Percentiles rank a stretch among this genome's conserved stretches.
Conservation (phyloP, 1,139 yeast species). For the Saccharomyces hybrid region DNA sequence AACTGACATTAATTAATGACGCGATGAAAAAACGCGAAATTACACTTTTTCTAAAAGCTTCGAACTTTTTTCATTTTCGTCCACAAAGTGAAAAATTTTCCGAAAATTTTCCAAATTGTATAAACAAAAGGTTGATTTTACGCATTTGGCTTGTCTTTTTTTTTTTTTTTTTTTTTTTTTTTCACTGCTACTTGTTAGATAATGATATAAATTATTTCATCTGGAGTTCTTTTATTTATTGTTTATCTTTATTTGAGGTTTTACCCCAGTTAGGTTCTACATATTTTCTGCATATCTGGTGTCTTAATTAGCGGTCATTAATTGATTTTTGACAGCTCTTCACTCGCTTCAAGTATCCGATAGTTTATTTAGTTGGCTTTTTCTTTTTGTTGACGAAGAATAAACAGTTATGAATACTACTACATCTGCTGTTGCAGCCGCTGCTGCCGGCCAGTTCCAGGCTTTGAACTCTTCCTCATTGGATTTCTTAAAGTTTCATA, state of each 20-base stretch:
- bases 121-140: not conserved
- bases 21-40: slow-evolving; percentile 3
- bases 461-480: slow-evolving; percentile 6
- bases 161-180: too few species aligned
- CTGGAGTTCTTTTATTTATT: not conserved
- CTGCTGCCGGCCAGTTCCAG: slow-evolving; percentile 5
- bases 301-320: not conserved
- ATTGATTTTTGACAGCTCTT: not conserved
- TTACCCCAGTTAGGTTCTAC: not conserved
- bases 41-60: not conserved
- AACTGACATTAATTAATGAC: not conserved
- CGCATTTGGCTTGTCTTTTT: not conserved
- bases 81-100: slow-evolving; percentile 1
- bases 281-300: not conserved
- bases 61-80: not conserved
- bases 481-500: slow-evolving; percentile 19
- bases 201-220: not conserved
- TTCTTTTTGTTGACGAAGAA: not conserved
- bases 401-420: not conserved
- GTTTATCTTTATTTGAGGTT: not conserved
- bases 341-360: not conserved
- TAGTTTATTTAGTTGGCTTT: not conserved
- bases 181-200: not conserved
- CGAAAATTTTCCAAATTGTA: not conserved
- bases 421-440: slow-evolving; percentile 5